Base-by-base conservation (phyloP, 2,329 filamentous ascomycete species). In the Ophiostoma triangulosporum region DNA sequence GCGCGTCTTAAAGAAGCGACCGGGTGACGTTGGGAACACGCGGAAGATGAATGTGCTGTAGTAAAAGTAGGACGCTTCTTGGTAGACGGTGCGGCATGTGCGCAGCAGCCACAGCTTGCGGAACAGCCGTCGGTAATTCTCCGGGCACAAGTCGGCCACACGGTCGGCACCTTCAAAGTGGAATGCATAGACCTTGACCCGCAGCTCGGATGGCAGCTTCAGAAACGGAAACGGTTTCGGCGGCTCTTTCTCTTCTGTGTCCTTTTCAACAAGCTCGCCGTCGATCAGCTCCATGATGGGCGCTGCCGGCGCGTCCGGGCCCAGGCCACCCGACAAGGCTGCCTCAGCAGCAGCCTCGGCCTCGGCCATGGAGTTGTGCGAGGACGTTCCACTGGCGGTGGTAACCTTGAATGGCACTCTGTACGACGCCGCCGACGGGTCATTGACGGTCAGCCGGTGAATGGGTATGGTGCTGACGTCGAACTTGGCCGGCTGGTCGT, bases 1-100 rank as follows among this genome's bases (percentile, higher is more conserved):
- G 68, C 86, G 86, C 29, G 80, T 81, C 67, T 87, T 84, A 70
- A 86, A 86, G 67, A 83, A 81, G 36, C 76, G 73, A 45, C 80
- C 80, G 5, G 76, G 76, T 22, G 76, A 71, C 3, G 75, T 80
- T 12, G 83, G 82, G 61, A 88, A 88, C 33, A 89, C 64, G 53
- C 83, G 80, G 52, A 85, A 76, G 0, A 75, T 72, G 52, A 77
- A 75, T 8, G 72, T 73, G 62, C 76, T 77, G 66, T 85, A 88
- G 64, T 87, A 84, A 57, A 75, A 71, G 59, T 81, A 74, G 0
- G 78, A 76, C 1, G 83, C 80, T 65, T 88, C 84, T 15, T 66
- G 63, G 61, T 84, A 77, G 38, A 86, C 69, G 51, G 73, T 75
- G 51, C 72, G 75, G 62, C 77, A 84, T 29, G 78, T 77, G 48